These are phyloP conservation scores for Colletotrichum spaethianum DNA, from an alignment of 2,329 filamentous ascomycete genomes.

Conservation along the genomic window DNA sequence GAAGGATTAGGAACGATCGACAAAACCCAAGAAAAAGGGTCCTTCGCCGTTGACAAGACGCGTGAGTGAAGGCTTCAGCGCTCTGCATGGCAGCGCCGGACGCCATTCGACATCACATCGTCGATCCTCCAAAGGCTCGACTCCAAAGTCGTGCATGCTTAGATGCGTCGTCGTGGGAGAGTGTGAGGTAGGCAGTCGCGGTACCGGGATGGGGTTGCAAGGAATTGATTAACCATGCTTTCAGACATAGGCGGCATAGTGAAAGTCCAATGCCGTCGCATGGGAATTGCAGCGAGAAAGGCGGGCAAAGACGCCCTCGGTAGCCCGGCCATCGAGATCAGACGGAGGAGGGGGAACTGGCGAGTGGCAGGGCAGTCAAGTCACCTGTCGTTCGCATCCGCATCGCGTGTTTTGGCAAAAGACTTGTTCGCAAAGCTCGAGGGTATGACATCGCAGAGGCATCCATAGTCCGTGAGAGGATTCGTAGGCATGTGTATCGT, in stretches of 20 bases:
- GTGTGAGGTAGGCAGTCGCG: constrained; percentile 2
- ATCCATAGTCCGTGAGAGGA: neutral
- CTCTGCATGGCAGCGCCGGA: constrained; percentile 15
- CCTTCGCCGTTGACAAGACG: constrained; percentile 3
- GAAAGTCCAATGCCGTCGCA: constrained; percentile 7
- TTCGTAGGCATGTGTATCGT: neutral
- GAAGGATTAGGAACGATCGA: constrained; percentile 21
- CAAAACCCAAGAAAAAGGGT: constrained; percentile 12
- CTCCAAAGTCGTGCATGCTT: neutral
- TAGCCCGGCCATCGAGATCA: constrained; percentile 6
- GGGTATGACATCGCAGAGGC: neutral
- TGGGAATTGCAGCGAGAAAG: constrained; percentile 11
- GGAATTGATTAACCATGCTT: neutral
- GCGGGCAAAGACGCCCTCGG: constrained; percentile 1
- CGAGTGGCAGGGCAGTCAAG: neutral
- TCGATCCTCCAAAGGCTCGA: constrained; percentile 5
- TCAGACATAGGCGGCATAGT: neutral
- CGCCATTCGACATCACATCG: constrained; percentile 14
- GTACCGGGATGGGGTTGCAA: constrained; percentile 29
- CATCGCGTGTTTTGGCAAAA: neutral
- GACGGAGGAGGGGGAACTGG: neutral
- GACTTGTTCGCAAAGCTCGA: neutral
- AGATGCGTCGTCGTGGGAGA: neutral
- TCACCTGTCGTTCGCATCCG: constrained; percentile 3
- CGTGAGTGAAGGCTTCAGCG: neutral